Percentiles rank a stretch among this genome's conserved stretches.
phyloP scores from a whole-genome alignment of 2,329 filamentous ascomycete species.

The Botrytis deweyae region DNA sequence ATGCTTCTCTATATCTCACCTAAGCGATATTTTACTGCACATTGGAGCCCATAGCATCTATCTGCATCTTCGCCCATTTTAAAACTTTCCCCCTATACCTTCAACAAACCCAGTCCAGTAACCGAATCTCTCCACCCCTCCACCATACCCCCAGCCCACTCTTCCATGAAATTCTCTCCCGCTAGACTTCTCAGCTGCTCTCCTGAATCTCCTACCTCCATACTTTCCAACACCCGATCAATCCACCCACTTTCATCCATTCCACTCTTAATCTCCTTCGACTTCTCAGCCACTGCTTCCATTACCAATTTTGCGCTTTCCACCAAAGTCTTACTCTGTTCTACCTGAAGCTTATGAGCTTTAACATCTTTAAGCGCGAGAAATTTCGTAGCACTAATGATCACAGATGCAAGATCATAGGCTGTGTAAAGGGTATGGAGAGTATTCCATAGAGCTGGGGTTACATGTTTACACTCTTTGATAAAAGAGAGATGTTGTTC shows the following conservation, averaged over 20 bases:
- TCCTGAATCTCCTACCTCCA: constrained; percentile 23
- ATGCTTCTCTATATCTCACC: neutral
- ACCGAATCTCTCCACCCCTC: constrained; percentile 40
- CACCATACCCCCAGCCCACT: constrained; percentile 38
- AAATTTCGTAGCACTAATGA: constrained; percentile 29
- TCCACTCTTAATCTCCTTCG: constrained; percentile 31
- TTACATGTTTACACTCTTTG: neutral
- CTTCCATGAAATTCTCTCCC: constrained; percentile 38
- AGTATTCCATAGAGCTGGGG: constrained; percentile 15
- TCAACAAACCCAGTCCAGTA: constrained; percentile 35
- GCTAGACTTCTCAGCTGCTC: constrained; percentile 30
- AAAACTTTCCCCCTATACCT: neutral
- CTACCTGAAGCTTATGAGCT: constrained; percentile 26
- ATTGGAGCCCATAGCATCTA: neutral
- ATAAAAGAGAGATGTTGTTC: constrained; percentile 23
- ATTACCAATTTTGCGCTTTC: constrained; percentile 26
- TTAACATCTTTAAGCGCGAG: constrained; percentile 26
- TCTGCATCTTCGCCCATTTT: neutral
- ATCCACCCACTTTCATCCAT: constrained; percentile 41
- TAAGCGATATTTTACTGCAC: neutral
- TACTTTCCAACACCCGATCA: constrained; percentile 35
- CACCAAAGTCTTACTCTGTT: constrained; percentile 23
- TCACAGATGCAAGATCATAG: constrained; percentile 32
- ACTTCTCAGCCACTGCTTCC: constrained; percentile 28
- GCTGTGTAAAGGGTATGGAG: constrained; percentile 37